Conservation (phyloP, 2,329 filamentous ascomycete species). For the Colletotrichum horii region DNA sequence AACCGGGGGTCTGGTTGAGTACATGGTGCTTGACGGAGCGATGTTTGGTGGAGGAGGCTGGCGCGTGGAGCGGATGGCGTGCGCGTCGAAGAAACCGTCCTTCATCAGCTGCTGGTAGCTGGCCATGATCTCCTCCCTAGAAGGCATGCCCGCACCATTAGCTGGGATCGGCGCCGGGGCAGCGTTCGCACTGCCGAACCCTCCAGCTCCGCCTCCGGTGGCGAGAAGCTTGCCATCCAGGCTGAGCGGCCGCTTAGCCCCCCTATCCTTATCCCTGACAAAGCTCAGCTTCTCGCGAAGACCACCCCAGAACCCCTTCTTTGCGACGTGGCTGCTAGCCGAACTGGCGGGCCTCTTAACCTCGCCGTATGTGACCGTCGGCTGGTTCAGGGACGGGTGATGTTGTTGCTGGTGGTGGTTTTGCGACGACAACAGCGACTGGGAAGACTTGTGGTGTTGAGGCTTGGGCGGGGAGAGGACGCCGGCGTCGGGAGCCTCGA, state of each 20-base stretch:
- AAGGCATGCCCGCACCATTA: slow-evolving; percentile 33
- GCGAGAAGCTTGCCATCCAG: slow-evolving; percentile 22
- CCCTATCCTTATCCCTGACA: slow-evolving; percentile 22
- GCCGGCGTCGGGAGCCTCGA: slow-evolving; percentile 23
- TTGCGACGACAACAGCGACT: slow-evolving; percentile 5
- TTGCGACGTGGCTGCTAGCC: slow-evolving; percentile 12
- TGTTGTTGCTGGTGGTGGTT: slow-evolving; percentile 12
- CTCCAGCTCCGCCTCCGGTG: slow-evolving; percentile 4
- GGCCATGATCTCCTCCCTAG: slow-evolving; percentile 57
- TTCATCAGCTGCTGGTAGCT: slow-evolving; percentile 63
- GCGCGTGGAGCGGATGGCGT: slow-evolving; percentile 62
- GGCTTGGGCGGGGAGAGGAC: slow-evolving; percentile 14
- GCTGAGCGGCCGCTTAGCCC: slow-evolving; percentile 23
- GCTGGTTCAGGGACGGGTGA: slow-evolving; percentile 4
- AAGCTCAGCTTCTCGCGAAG: slow-evolving; percentile 29
- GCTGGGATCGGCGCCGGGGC: not conserved
- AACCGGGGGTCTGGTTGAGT: slow-evolving; percentile 12
- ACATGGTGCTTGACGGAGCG: slow-evolving; percentile 7
- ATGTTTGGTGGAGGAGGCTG: slow-evolving; percentile 39
- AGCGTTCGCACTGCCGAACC: not conserved
- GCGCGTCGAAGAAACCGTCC: slow-evolving; percentile 62
- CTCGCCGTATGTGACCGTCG: slow-evolving; percentile 14
- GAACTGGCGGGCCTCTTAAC: slow-evolving; percentile 21
- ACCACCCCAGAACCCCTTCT: slow-evolving; percentile 36
- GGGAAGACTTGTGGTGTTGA: slow-evolving; percentile 10